These are phyloP conservation scores for Suillus sp. DNA, from an alignment of 768 basidiomycete genomes.

Conservation along the genomic window DNA sequence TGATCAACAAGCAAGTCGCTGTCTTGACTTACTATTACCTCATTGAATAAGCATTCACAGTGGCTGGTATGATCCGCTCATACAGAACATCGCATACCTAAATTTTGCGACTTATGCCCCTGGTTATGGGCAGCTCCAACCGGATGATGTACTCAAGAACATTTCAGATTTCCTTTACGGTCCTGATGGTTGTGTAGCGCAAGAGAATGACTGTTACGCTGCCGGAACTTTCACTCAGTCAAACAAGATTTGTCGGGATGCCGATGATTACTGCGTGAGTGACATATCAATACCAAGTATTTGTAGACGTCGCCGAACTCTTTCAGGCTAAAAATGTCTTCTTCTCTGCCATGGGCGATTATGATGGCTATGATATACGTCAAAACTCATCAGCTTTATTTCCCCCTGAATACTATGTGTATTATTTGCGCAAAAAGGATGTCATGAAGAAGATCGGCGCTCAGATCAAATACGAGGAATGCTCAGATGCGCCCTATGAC, in stretches of 20 bases:
- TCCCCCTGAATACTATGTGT: constrained; percentile 58
- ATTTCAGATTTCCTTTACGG: constrained; percentile 53
- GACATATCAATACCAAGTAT: background rate
- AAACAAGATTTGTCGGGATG: constrained; percentile 49
- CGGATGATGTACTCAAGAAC: constrained; percentile 43
- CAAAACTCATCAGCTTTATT: constrained; percentile 55
- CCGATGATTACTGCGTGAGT: constrained; percentile 60
- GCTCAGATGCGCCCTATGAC: constrained; percentile 44
- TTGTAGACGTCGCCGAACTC: constrained; percentile 5
- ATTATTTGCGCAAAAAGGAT: constrained; percentile 41
- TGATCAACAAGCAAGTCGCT: constrained; percentile 59
- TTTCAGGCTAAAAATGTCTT: constrained; percentile 49
- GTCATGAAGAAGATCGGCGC: constrained; percentile 55
- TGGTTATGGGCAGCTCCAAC: constrained; percentile 65
- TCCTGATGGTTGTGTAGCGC: constrained; percentile 52
- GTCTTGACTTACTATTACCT: background rate
- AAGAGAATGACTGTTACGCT: constrained; percentile 57
- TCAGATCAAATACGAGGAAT: constrained; percentile 48
- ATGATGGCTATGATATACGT: constrained; percentile 58
- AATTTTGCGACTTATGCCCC: constrained; percentile 63
- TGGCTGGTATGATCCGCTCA: constrained; percentile 66
- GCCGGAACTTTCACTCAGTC: constrained; percentile 51
- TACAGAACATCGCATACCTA: constrained; percentile 63
- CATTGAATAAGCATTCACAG: constrained; percentile 31
- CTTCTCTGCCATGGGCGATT: constrained; percentile 50